These are phyloP conservation scores for Ceratobasidium sp. DNA, from an alignment of 1,284 basidiomycete species.

Conservation along the genomic window DNA sequence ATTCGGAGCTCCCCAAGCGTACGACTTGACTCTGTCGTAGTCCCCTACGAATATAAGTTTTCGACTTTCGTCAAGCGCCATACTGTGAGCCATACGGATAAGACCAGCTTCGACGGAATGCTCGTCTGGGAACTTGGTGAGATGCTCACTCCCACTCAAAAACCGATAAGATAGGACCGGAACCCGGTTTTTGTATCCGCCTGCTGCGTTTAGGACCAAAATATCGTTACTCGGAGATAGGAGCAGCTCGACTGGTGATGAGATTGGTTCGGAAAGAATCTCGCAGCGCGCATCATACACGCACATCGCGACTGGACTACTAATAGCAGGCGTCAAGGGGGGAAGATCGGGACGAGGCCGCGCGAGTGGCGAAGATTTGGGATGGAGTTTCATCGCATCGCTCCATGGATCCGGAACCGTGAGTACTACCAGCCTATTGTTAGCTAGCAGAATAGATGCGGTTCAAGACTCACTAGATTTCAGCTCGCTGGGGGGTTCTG, in stretches of 20 bases:
- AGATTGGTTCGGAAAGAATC: background rate
- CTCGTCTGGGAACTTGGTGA: background rate
- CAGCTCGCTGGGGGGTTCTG: no score
- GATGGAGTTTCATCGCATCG: background rate
- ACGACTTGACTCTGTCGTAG: slow-evolving; percentile 38
- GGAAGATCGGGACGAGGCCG: slow-evolving; percentile 12
- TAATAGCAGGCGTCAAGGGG: slow-evolving; percentile 8
- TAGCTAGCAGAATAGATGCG: no score
- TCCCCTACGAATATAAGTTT: slow-evolving; percentile 40
- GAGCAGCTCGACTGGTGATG: background rate
- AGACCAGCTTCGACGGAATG: slow-evolving; percentile 22
- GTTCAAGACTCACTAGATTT: no score
- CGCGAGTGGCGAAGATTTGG: slow-evolving; percentile 5
- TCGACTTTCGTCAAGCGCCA: slow-evolving; percentile 32
- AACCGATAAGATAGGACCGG: slow-evolving; percentile 7
- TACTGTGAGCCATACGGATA: background rate
- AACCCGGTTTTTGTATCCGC: slow-evolving; percentile 23
- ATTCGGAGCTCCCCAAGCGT: slow-evolving; percentile 15
- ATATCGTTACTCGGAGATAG: background rate
- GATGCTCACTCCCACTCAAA: background rate
- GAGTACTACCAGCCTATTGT: no score
- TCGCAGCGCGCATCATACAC: slow-evolving; percentile 43
- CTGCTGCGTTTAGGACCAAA: slow-evolving; percentile 11
- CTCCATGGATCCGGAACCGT: background rate
- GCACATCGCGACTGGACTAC: slow-evolving; percentile 7